These are phyloP conservation scores for Perkinsus olseni DNA, from an alignment of 169 alveolate species.

Conservation along the genomic window DNA sequence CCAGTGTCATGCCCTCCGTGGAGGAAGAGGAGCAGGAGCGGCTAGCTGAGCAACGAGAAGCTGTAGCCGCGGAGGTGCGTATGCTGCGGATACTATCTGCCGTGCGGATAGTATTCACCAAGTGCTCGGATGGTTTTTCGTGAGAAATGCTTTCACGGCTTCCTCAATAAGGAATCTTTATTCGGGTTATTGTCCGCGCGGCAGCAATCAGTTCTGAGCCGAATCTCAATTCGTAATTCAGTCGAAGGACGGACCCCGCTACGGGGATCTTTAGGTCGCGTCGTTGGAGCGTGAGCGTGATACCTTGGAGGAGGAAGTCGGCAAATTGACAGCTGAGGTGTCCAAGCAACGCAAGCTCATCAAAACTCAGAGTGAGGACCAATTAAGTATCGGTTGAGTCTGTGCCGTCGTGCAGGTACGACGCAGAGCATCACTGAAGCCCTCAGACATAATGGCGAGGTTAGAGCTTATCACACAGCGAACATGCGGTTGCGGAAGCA, in stretches of 20 bases:
- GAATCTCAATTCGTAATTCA: neutral
- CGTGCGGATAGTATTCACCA: neutral
- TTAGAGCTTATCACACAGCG: neutral
- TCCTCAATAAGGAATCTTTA: no score
- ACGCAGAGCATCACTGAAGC: neutral
- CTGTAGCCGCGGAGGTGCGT: neutral
- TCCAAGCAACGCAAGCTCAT: neutral
- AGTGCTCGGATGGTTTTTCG: neutral
- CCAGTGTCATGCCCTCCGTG: neutral
- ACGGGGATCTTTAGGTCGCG: neutral
- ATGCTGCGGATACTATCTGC: neutral
- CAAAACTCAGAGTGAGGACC: neutral
- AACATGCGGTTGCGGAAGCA: neutral
- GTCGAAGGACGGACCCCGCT: neutral
- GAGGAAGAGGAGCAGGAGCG: neutral
- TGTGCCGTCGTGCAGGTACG: neutral
- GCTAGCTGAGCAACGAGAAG: neutral
- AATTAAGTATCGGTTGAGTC: neutral
- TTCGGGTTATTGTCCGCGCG: no score
- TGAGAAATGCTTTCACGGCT: neutral
- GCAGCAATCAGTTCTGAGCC: neutral
- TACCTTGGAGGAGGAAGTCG: neutral
- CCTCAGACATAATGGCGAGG: neutral
- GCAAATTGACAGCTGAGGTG: neutral
- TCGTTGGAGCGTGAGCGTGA: neutral